Evolutionary conservation across 148 eudicot genomes (phyloP).

Genomic region (Vaccinium vitisidaea): DNA sequence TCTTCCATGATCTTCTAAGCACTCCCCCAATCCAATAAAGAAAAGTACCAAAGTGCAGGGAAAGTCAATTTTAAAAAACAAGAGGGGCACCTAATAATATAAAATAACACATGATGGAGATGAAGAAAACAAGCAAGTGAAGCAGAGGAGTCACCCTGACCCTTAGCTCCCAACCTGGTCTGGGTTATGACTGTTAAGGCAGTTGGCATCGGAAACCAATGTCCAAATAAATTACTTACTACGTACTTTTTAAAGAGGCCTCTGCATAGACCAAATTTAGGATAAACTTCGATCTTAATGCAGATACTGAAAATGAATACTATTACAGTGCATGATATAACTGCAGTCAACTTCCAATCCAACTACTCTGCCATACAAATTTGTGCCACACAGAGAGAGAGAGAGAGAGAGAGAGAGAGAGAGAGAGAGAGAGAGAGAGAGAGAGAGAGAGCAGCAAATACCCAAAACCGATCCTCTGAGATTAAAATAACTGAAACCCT

Average conservation of each 20-base stretch:
- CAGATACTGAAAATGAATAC: not conserved
- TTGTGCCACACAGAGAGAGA: not conserved
- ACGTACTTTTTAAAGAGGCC: not conserved
- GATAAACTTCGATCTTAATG: not conserved
- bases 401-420: not conserved
- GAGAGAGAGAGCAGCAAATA: not conserved
- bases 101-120: constrained; percentile 1
- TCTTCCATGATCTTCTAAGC: constrained; percentile 18
- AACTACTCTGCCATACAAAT: not conserved
- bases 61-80: not conserved
- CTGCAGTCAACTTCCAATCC: no score
- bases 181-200: constrained; percentile 11
- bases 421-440: not conserved
- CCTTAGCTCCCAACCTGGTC: not conserved
- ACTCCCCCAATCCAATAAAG: constrained; percentile 14
- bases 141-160: not conserved
- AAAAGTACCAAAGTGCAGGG: not conserved
- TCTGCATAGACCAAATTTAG: not conserved
- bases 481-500: not conserved
- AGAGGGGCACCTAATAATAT: not conserved
- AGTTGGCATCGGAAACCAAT: constrained; percentile 4
- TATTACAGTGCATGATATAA: no score
- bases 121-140: not conserved
- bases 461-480: not conserved
- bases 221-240: not conserved